Base-by-base conservation (phyloP, 495 filamentous ascomycete genomes). In the Penicilliopsis zonata region DNA sequence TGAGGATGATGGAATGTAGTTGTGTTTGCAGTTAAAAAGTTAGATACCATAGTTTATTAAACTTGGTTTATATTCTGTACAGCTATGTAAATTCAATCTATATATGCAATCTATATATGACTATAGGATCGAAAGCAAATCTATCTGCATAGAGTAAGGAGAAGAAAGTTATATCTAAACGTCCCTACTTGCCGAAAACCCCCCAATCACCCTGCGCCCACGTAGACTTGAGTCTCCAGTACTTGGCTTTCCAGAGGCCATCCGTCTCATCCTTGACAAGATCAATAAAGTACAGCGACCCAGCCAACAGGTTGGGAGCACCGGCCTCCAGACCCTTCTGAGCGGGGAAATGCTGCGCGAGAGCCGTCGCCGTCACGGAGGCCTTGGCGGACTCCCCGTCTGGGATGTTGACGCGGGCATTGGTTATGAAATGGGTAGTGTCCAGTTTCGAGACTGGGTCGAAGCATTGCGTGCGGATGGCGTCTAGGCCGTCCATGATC, bases 1-100 rank as follows among this genome's bases (percentile, higher is more conserved):
- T 32, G 84, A 86, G 37, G 80, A 80, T 28, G 78, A 78, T 22
- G 74, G 69, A 21, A 61, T 63, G 53, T 63, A 52, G 42, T 20
- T 4, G 2, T n/a, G 34, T 41, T 32, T 35, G 18, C 36, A 33
- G 26, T 28, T 18, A 40, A 36, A 27, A 27, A 4, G 5, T 9
- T 27, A 4, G 4, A 27, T 27, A 27, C n/a, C n/a, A n/a, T n/a
- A n/a, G n/a, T 23, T 23, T 23, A 23, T 23, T 23, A n/a, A 23
- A 23, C n/a, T n/a, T n/a, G n/a, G n/a, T n/a, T n/a, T n/a, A n/a
- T n/a, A n/a, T n/a, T n/a, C n/a, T n/a, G n/a, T n/a, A n/a, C n/a
- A n/a, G n/a, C n/a, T n/a, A n/a, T n/a, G n/a, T n/a, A n/a, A n/a
- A n/a, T n/a, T n/a, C n/a, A n/a, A n/a, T n/a, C n/a, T n/a, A n/a